A percentile compares a stretch with the other conserved stretches of the same genome.
phyloP scores from a whole-genome alignment of 148 eudicot species.

The Polygonum maritimum region DNA sequence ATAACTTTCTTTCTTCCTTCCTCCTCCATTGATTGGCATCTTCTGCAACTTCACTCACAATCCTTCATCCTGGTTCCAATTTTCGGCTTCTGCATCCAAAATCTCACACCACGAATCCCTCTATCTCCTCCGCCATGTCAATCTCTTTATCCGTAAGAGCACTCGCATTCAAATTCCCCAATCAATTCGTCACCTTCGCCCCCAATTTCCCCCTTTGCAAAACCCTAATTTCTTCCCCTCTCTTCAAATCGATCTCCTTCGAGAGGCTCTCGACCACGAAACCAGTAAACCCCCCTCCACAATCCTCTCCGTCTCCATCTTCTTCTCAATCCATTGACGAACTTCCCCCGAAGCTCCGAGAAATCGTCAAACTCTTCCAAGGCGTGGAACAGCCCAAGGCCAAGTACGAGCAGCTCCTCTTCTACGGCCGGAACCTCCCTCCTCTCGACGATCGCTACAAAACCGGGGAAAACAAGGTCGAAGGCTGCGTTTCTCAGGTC shows the following conservation, averaged over 20 bases:
- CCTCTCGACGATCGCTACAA: constrained; percentile 47
- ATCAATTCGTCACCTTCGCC: constrained; percentile 18
- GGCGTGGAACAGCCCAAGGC: constrained; percentile 61
- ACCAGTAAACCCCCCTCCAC: neutral
- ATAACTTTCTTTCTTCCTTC: neutral
- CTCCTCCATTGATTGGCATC: neutral
- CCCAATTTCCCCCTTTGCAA: constrained; percentile 21
- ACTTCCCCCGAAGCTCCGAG: constrained; percentile 79
- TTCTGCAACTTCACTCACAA: neutral
- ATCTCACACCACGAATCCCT: neutral
- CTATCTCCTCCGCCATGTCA: constrained; percentile 6
- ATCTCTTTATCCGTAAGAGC: constrained; percentile 14
- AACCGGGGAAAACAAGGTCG: constrained; percentile 65
- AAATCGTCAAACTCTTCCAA: constrained; percentile 71
- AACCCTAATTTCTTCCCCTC: constrained; percentile 24
- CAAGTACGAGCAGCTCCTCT: constrained; percentile 71
- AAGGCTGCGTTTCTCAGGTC: constrained; percentile 93
- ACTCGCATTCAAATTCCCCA: constrained; percentile 30
- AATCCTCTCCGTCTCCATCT: constrained; percentile 21
- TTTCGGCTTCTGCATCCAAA: neutral
- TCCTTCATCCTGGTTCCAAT: neutral
- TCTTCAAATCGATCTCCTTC: constrained; percentile 47
- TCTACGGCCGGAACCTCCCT: constrained; percentile 53
- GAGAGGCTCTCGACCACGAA: constrained; percentile 21
- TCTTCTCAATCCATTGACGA: constrained; percentile 51